Evolutionary conservation across 2,329 filamentous ascomycete species (phyloP), one percentile per base, ranked within the genome.

Genomic region (Hawksworthiomyces lignivorus): DNA sequence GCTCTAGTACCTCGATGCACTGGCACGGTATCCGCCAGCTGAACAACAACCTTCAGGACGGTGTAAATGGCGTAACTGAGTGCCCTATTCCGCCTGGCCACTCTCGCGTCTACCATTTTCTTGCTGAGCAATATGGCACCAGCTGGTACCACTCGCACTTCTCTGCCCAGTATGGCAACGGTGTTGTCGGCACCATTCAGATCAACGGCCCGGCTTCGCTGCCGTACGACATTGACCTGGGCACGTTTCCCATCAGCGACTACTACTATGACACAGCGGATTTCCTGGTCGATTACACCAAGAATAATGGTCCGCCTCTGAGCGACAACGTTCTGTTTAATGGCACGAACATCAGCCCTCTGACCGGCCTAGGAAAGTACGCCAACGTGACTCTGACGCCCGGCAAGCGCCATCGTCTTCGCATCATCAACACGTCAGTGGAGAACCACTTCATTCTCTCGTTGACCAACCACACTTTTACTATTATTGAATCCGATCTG

Each of bases 61-160:
- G 59, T 12, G 59, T 59, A 19, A 55, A 56, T 21, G 57, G 56
- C 21, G 47, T 60, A 15, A 61, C 58, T 0, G 72, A 80, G 52
- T 80, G 75, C 52, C 73, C 75, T 3, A 71, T 76, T 41, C 61
- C 70, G 12, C 69, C 71, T 1, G 68, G 67, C 19, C 52, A 63
- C 14, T 57, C 53, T 7, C 54, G 55, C 21, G 61, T 56, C 1
- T 64, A 66, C 50, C 56, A 50, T 12, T 65, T 57, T 44, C 52
- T 43, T 5, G 56, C 56, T 3, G 51, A 52, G 5, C 60, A 64
- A 43, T 66, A 65, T 39, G 63, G 63, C 17, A 56, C 56, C 7
- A 51, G 50, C 4, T 64, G 62, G 62, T 65, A 64, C 38, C 62
- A 65, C 33, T 58, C 54, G 1, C 62, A 65, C 40, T 64, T 59